Evolutionary conservation across 192 early-diverging fungal genomes (phyloP).

Genomic region (Gamsiella multidivaricata): DNA sequence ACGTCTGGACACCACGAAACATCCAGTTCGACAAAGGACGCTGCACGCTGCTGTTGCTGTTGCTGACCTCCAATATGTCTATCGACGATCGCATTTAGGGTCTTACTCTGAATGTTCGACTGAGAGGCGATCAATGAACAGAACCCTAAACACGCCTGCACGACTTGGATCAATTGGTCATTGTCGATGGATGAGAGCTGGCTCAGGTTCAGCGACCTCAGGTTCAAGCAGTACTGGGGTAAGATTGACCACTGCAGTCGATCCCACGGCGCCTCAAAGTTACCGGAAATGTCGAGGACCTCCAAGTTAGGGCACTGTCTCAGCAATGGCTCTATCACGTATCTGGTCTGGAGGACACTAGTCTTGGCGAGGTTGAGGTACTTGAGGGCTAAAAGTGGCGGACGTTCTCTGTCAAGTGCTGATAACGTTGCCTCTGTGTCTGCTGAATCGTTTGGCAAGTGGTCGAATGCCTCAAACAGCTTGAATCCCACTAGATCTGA

Average conservation of each 20-base stretch:
- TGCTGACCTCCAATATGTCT: not conserved
- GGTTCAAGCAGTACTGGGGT: not conserved
- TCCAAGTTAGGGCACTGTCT: slow-evolving; percentile 8
- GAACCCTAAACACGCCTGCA: not conserved
- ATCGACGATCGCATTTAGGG: slow-evolving; percentile 13
- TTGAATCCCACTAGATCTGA: slow-evolving; percentile 1
- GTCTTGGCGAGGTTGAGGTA: slow-evolving; percentile 4
- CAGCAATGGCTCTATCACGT: not conserved
- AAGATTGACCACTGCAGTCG: slow-evolving; percentile 6
- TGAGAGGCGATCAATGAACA: slow-evolving; percentile 5
- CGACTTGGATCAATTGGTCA: slow-evolving; percentile 3
- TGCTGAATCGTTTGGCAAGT: too few species aligned
- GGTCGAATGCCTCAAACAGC: not conserved
- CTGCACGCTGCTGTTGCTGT: not conserved
- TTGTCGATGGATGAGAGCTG: slow-evolving; percentile 1
- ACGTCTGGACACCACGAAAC: slow-evolving; percentile 11
- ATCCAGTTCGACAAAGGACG: slow-evolving; percentile 2
- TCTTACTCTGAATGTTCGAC: slow-evolving; percentile 1
- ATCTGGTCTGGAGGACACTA: not conserved
- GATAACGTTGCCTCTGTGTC: not conserved
- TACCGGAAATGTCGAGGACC: slow-evolving; percentile 1
- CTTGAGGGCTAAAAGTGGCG: not conserved
- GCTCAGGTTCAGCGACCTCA: not conserved
- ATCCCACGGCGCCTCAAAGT: slow-evolving; percentile 12
- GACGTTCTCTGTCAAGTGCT: not conserved